Percentiles rank a stretch among this genome's conserved stretches.
Evolutionary conservation across 768 basidiomycete genomes (phyloP).

Genomic region (Suillus tomentosus): DNA sequence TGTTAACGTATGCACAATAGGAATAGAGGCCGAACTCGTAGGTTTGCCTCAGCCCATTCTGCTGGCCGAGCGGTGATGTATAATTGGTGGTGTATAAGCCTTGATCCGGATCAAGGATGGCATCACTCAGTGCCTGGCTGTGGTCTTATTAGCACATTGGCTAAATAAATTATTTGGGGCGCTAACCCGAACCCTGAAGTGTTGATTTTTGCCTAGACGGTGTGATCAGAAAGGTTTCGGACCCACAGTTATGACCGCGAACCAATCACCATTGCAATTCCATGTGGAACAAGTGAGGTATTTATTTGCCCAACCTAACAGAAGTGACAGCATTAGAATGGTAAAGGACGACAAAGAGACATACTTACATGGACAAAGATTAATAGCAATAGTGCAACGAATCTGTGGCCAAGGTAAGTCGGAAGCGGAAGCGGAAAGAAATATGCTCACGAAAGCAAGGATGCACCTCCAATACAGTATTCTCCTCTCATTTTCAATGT

Average conservation of each 20-base stretch:
- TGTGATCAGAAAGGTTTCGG: constrained; percentile 20
- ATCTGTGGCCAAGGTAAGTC: constrained; percentile 19
- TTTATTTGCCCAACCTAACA: constrained; percentile 80
- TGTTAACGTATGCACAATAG: constrained; percentile 71
- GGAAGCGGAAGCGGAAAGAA: constrained; percentile 14
- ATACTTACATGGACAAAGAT: constrained; percentile 74
- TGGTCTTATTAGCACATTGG: constrained; percentile 4
- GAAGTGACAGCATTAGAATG: constrained; percentile 25
- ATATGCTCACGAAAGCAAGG: constrained; percentile 65
- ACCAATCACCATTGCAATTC: constrained; percentile 69
- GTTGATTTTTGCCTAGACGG: constrained; percentile 62
- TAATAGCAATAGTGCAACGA: constrained; percentile 53
- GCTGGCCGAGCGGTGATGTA: constrained; percentile 56
- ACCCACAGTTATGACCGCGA: constrained; percentile 12
- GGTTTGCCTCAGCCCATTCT: constrained; percentile 63
- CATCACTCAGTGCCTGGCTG: constrained; percentile 48
- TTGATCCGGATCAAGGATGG: constrained; percentile 57
- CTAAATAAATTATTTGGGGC: not conserved
- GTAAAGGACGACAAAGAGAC: constrained; percentile 30
- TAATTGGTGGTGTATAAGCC: constrained; percentile 70
- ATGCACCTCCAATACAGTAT: constrained; percentile 71
- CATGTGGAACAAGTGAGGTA: constrained; percentile 69
- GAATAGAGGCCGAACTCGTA: constrained; percentile 85
- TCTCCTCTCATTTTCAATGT: constrained; percentile 62
- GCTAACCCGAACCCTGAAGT: constrained; percentile 71